A percentile compares a stretch with the other conserved stretches of the same genome.
Evolutionary conservation across 2,329 filamentous ascomycete genomes (phyloP).

Genomic region (Grosmannia penicillata): DNA sequence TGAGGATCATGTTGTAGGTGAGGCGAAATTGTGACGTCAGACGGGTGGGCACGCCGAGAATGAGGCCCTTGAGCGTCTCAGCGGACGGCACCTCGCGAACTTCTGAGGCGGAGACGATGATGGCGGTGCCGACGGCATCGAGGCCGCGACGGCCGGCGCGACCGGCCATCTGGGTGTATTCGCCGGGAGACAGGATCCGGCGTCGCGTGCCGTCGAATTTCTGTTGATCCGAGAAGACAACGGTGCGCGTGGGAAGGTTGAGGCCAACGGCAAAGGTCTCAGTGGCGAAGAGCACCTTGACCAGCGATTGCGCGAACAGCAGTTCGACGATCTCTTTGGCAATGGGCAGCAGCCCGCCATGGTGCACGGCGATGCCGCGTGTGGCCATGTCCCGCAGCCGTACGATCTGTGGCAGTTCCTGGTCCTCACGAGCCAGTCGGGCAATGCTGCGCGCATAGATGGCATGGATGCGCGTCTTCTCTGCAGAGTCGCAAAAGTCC

Average conservation of each 20-base stretch:
- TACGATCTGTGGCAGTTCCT: slow-evolving; percentile 80
- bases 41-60: slow-evolving; percentile 88
- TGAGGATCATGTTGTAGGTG: slow-evolving; percentile 99
- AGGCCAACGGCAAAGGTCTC: slow-evolving; percentile 98
- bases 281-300: slow-evolving; percentile 94
- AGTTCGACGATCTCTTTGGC: slow-evolving; percentile 98
- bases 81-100: slow-evolving; percentile 81
- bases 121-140: slow-evolving; percentile 84
- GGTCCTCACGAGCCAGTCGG: slow-evolving; percentile 77
- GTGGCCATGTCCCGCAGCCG: slow-evolving; percentile 72
- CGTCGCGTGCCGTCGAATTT: slow-evolving; percentile 93
- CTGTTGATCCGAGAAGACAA: slow-evolving; percentile 92
- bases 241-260: slow-evolving; percentile 87
- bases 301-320: slow-evolving; percentile 82
- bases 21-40: slow-evolving; percentile 89
- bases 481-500: slow-evolving; percentile 81
- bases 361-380: slow-evolving; percentile 87
- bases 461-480: slow-evolving; percentile 97
- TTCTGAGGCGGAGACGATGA: slow-evolving; percentile 71
- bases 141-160: slow-evolving; percentile 85
- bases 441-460: slow-evolving; percentile 91
- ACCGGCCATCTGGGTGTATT: slow-evolving; percentile 98
- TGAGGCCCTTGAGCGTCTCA: slow-evolving; percentile 76
- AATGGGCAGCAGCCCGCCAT: slow-evolving; percentile 86
- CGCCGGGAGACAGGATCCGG: slow-evolving; percentile 78